Evolutionary conservation across 2,329 filamentous ascomycete species (phyloP), one percentile per base, ranked within the genome.

Genomic region (Hypoxylon rubiginosum): DNA sequence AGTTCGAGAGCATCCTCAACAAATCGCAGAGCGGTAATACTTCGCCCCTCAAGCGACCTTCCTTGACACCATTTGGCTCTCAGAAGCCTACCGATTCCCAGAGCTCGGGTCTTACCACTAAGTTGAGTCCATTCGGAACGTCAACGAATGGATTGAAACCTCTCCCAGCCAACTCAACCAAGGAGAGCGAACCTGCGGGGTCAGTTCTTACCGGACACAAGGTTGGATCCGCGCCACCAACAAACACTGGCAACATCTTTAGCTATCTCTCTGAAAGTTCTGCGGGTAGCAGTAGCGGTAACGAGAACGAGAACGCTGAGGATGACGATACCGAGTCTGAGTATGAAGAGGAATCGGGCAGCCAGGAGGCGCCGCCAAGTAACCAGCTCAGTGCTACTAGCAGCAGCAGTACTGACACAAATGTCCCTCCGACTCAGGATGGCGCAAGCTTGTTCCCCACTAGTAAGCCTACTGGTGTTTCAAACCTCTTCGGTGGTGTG

Each of bases 201-300:
- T 77, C 76, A 3, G 69, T 77, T 13, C 64, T 77, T 17, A 66
- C 68, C 0, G 56, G 48, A 6, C 72, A 74, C 32, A 73, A 76
- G 60, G 46, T 71, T 53, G 72, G 66, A 9, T 70, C 71, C n/a
- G 62, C 63, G 8, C 72, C 74, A 28, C 48, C 75, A 0, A 58
- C 75, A 24, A 74, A 70, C 15, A 72, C 76, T 45, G 71, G 77
- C 49, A 89, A 90, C 72, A 88, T 89, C 53, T 90, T 90, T 72
- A 84, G 83, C 24, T 85, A 89, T 69, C 81, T 90, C 7, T 89
- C 87, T 1, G 86, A 87, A 32, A 86, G 85, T 69, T 86, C 85
- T 13, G 79, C 82, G 43, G 86, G 85, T 75, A 86, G 83, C 54
- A 88, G 86, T 67, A 83, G 83, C 0, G 83, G 83, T 0, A 80